phyloP scores from a whole-genome alignment of 352 stramenopile species.

The Phytophthora parvispora region DNA sequence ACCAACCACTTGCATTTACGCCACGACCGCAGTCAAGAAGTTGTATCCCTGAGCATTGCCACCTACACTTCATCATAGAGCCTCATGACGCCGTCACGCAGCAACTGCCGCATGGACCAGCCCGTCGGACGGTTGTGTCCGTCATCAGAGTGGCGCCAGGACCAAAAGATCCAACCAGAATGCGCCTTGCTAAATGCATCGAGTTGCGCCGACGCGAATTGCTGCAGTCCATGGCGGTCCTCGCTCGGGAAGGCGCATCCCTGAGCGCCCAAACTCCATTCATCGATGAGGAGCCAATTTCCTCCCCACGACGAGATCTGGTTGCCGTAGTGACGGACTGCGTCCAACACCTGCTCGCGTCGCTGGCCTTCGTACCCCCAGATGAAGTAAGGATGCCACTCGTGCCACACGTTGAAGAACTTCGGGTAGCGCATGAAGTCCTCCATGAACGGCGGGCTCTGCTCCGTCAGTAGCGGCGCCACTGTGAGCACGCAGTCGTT shows the following conservation, averaged over 20 bases:
- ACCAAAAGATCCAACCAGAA: slow-evolving; percentile 91
- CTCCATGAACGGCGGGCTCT: slow-evolving; percentile 62
- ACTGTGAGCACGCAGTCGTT: slow-evolving; percentile 86
- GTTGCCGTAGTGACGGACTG: slow-evolving; percentile 63
- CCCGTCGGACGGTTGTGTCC: slow-evolving; percentile 56
- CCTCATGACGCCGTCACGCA: slow-evolving; percentile 75
- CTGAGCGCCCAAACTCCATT: slow-evolving; percentile 82
- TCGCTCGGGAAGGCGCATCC: slow-evolving; percentile 65
- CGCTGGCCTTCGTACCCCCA: slow-evolving; percentile 83
- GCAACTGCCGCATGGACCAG: slow-evolving; percentile 84
- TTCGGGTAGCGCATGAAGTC: slow-evolving; percentile 66
- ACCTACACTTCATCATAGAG: slow-evolving; percentile 30
- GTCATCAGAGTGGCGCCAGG: slow-evolving; percentile 84
- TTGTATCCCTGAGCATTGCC: not conserved
- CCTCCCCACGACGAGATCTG: slow-evolving; percentile 68
- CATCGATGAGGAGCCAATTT: slow-evolving; percentile 85
- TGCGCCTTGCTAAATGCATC: slow-evolving; percentile 68
- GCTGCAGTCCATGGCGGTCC: slow-evolving; percentile 51
- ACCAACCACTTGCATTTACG: not conserved
- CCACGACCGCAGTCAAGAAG: not conserved
- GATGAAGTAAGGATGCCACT: slow-evolving; percentile 91
- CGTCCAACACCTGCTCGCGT: slow-evolving; percentile 65
- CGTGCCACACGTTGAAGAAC: slow-evolving; percentile 87
- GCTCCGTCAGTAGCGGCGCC: slow-evolving; percentile 65
- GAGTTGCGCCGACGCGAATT: slow-evolving; percentile 70